Conservation (phyloP, 805 yeast species). For the Yarrowia deformans region DNA sequence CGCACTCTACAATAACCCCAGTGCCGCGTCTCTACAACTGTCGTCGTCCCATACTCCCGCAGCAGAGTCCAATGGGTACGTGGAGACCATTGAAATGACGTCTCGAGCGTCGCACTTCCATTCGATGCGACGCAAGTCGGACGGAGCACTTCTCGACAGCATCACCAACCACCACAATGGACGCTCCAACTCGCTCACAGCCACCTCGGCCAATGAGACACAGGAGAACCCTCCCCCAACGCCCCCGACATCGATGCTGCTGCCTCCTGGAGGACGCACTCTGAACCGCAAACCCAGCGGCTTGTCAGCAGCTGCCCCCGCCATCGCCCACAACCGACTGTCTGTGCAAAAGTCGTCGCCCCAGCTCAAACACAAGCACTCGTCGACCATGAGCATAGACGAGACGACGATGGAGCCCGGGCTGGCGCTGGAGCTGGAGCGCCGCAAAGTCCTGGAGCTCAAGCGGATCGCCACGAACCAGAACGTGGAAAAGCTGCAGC, state of each 20-base stretch:
- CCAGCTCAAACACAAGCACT: slow-evolving; percentile 5
- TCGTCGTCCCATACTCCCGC: slow-evolving; percentile 12
- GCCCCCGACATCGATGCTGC: neutral
- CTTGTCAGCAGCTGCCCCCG: neutral
- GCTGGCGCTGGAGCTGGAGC: slow-evolving; percentile 23
- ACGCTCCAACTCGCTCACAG: neutral
- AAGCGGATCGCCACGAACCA: slow-evolving; percentile 32
- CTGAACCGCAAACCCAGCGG: slow-evolving; percentile 1
- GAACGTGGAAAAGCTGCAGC: slow-evolving; percentile 27
- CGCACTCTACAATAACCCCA: slow-evolving; percentile 3
- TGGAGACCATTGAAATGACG: slow-evolving; percentile 32
- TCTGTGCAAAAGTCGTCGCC: neutral
- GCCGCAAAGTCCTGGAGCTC: slow-evolving; percentile 30
- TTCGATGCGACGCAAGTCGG: slow-evolving; percentile 18
- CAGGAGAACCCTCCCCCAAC: slow-evolving; percentile 15
- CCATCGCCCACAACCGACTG: neutral
- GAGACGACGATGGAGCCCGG: slow-evolving; percentile 6
- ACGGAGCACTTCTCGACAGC: slow-evolving; percentile 3
- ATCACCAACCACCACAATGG: neutral
- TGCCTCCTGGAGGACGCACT: neutral
- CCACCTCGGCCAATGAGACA: slow-evolving; percentile 6
- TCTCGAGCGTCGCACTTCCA: slow-evolving; percentile 30
- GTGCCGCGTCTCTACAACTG: neutral
- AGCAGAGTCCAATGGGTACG: neutral
- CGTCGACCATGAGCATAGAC: slow-evolving; percentile 1